Evolutionary conservation across 2,329 filamentous ascomycete species (phyloP).

Genomic region (Neonectria magnoliae): DNA sequence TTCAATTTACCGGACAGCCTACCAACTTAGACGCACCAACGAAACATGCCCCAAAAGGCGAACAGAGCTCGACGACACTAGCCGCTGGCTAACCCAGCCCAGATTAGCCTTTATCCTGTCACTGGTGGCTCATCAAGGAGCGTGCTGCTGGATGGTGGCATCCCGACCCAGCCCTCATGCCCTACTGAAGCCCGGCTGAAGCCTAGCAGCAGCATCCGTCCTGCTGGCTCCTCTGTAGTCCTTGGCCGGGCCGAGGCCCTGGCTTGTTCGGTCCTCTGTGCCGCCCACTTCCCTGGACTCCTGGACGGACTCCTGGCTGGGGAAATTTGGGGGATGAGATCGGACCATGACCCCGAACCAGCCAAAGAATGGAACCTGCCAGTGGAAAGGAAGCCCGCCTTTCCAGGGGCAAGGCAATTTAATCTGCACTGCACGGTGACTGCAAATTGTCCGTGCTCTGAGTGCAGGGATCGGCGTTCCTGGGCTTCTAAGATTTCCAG

Average conservation of each 20-base stretch:
- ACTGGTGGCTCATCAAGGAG: background rate
- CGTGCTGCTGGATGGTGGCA: background rate
- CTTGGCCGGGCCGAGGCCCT: background rate
- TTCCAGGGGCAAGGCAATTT: constrained; percentile 35
- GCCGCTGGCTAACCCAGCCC: background rate
- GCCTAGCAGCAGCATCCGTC: background rate
- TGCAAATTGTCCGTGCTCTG: constrained; percentile 35
- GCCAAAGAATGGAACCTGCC: background rate
- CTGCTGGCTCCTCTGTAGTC: background rate
- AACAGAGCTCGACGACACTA: background rate
- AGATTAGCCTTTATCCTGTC: background rate
- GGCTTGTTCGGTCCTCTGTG: background rate
- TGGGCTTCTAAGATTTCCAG: constrained; percentile 30
- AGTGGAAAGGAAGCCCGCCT: constrained; percentile 8
- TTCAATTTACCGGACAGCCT: background rate
- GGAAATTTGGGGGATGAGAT: constrained; percentile 9
- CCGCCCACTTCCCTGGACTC: background rate
- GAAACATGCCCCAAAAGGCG: background rate
- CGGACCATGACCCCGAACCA: constrained; percentile 11
- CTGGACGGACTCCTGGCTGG: background rate
- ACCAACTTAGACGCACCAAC: background rate
- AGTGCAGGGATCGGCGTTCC: constrained; percentile 15
- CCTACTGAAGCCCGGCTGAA: background rate
- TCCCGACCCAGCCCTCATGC: background rate
- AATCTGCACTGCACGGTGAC: constrained; percentile 33